phyloP scores from a whole-genome alignment of 495 filamentous ascomycete genomes.

The Terfezia claveryi region DNA sequence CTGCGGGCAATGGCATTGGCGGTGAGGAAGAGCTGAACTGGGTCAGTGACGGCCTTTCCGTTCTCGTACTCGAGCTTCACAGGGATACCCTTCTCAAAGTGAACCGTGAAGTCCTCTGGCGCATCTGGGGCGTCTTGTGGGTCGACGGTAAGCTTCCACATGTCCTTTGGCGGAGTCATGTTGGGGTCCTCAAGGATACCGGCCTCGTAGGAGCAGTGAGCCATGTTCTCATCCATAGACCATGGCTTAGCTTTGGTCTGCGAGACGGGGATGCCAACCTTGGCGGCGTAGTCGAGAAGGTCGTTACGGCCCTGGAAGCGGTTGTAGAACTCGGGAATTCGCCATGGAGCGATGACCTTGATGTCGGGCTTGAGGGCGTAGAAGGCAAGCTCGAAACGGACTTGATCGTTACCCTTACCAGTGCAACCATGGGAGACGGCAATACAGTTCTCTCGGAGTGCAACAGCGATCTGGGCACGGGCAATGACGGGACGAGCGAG shows the following conservation, averaged over 20 bases:
- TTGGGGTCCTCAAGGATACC: conserved; percentile 54
- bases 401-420: conserved; percentile 72
- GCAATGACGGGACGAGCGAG: conserved; percentile 82
- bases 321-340: conserved; percentile 62
- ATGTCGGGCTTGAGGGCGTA: conserved; percentile 48
- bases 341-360: conserved; percentile 80
- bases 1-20: conserved; percentile 56
- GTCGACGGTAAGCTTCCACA: conserved; percentile 69
- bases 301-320: conserved; percentile 66
- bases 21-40: conserved; percentile 57
- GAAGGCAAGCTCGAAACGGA: conserved; percentile 65
- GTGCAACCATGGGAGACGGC: conserved; percentile 62
- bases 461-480: conserved; percentile 53
- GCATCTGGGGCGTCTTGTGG: conserved; percentile 53
- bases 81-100: conserved; percentile 74
- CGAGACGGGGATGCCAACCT: conserved; percentile 63
- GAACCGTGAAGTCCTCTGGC: conserved; percentile 52
- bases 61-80: conserved; percentile 40
- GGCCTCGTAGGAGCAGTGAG: conserved; percentile 79
- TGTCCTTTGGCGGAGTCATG: conserved; percentile 44
- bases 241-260: conserved; percentile 75
- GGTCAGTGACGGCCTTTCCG: conserved; percentile 47
- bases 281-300: conserved; percentile 64
- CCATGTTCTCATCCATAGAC: conserved; percentile 74
- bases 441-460: conserved; percentile 42